Conservation (phyloP, 345 rosid species). For the Salix suchowensis region DNA sequence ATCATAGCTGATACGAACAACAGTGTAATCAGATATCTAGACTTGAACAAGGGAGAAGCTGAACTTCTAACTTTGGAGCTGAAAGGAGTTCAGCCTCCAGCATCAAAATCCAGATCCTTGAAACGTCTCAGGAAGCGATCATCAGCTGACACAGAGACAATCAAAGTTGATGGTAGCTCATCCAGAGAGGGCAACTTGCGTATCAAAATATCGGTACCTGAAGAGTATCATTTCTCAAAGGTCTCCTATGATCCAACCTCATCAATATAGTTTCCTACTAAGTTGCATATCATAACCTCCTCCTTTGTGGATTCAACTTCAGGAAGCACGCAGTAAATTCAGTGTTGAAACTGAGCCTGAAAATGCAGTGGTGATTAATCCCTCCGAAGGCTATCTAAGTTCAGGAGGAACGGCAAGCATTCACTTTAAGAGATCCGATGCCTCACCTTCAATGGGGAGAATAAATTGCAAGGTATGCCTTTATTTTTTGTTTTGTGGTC, state of each 20-base stretch:
- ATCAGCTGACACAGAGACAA: conserved; percentile 59
- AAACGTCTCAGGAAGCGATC: conserved; percentile 70
- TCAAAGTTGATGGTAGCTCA: conserved; percentile 49
- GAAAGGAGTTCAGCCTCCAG: conserved; percentile 76
- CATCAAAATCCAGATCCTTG: conserved; percentile 50
- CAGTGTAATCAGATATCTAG: conserved; percentile 65
- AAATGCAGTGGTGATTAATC: conserved; percentile 46
- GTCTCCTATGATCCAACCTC: conserved; percentile 25
- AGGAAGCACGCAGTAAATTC: conserved; percentile 86
- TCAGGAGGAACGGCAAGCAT: conserved; percentile 63
- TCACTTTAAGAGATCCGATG: conserved; percentile 53
- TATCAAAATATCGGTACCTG: conserved; percentile 66
- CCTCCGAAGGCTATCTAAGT: conserved; percentile 62
- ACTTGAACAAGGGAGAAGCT: conserved; percentile 45
- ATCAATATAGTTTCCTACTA: background rate
- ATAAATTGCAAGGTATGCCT: conserved; percentile 73
- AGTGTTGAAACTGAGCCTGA: conserved; percentile 67
- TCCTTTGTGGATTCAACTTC: conserved; percentile 13
- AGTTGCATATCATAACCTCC: background rate
- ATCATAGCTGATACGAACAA: conserved; percentile 90
- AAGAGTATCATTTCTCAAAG: conserved; percentile 86
- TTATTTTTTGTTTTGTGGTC: background rate
- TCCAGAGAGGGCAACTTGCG: conserved; percentile 58
- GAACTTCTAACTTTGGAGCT: conserved; percentile 73
- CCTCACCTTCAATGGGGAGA: conserved; percentile 53